Evolutionary conservation across 805 yeast genomes (phyloP), one percentile per base, ranked within the genome.

Genomic region (Nadsonia fulvescens): DNA sequence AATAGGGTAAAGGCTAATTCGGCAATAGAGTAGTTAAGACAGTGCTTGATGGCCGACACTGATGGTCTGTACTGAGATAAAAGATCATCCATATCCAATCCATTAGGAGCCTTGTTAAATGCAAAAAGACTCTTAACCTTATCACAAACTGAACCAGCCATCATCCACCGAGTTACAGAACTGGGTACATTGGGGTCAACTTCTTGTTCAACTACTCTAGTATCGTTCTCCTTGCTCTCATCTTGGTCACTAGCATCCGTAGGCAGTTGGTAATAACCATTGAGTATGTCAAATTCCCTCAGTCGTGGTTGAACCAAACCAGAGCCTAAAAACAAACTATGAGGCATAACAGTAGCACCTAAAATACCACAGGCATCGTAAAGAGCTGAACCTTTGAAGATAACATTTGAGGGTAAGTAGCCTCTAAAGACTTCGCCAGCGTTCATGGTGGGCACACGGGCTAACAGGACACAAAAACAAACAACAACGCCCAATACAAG

Each of bases 311-410:
- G 91, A 5, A 78, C 93, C 29, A 83, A 66, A 8, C 93, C 91
- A 1, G 86, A 71, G 2, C 95, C 95, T 23, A 82, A 58, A 43
- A 75, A 82, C 26, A 82, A 54, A 2, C 89, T 74, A 44, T 83
- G 95, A 5, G 94, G 94, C 95, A 82, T 82, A 14, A 83, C 86
- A 2, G 93, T 82, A 13, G 93, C 92, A 15, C 95, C 95, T 32
- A 83, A 54, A 30, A 83, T 73, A 12, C 93, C 93, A 38, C 86
- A 69, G 35, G 82, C 64, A 26, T 78, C 52, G 40, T 75, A 79
- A 17, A 83, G 51, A 2, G 93, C 94, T 32, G 68, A 66, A 12
- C 63, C 66, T 28, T 62, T 53, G 15, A 68, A 54, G 46, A 66
- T 48, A 12, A 52, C 51, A 23, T 42, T 42, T 4, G 63, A 56